Conservation (phyloP, 306 rosid genomes). For the Cucurbita moschata region DNA sequence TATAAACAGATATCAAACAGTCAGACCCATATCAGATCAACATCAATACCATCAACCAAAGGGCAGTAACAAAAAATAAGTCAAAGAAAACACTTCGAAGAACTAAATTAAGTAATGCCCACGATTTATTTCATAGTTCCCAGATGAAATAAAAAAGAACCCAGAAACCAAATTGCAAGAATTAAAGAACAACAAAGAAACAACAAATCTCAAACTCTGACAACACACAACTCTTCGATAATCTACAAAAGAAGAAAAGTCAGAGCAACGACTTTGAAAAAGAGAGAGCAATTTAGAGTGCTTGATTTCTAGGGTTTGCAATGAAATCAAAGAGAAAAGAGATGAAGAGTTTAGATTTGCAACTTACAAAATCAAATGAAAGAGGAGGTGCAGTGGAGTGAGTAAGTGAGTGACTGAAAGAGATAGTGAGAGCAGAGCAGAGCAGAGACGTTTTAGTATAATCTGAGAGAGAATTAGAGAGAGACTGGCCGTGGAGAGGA, state of each 20-base stretch:
- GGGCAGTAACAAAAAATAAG: not conserved
- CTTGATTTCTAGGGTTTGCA: conserved; percentile 4
- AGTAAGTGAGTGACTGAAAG: not conserved
- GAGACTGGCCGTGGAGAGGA: not conserved
- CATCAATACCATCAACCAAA: not conserved
- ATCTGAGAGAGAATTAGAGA: not conserved
- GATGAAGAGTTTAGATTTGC: not conserved
- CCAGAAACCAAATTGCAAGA: not conserved
- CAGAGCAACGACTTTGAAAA: not conserved
- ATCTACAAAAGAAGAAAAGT: not conserved
- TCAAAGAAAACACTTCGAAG: not conserved
- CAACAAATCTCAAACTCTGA: not conserved
- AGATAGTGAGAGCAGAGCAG: not conserved
- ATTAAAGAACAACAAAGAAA: not conserved
- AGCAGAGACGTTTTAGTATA: not conserved
- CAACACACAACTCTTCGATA: not conserved
- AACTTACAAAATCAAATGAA: conserved; percentile 1
- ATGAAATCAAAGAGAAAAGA: not conserved
- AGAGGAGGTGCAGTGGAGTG: not conserved
- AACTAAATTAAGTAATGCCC: not conserved
- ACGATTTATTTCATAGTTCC: not conserved
- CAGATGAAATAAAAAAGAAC: not conserved
- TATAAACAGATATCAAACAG: conserved; percentile 15
- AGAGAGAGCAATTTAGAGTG: not conserved
- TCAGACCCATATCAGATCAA: conserved; percentile 26